phyloP scores from a whole-genome alignment of 2,329 filamentous ascomycete genomes.

The Apiospora hydei region DNA sequence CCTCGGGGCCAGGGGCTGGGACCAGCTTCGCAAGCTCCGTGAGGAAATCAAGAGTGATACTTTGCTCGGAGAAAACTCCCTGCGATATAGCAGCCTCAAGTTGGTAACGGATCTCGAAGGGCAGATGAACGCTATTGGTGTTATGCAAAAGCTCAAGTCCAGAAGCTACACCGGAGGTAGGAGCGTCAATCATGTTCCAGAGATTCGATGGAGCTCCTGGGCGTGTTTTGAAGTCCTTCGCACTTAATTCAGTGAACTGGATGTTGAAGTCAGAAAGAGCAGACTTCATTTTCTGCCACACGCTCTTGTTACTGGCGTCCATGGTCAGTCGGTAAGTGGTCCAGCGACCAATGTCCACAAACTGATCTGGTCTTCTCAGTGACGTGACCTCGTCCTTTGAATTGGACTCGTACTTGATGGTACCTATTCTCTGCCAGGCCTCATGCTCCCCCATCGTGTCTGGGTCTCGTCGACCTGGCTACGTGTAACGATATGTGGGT shows the following conservation, averaged over 20 bases:
- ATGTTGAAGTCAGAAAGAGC: conserved; percentile 79
- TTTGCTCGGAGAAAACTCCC: conserved; percentile 78
- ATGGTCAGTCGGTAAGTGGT: conserved; percentile 61
- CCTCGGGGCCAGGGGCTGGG: conserved; percentile 28
- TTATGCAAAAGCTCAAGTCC: conserved; percentile 42
- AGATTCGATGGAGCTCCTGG: conserved; percentile 44
- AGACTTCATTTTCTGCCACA: conserved; percentile 53
- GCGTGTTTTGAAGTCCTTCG: conserved; percentile 49
- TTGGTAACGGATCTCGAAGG: conserved; percentile 84
- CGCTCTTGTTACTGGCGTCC: conserved; percentile 35
- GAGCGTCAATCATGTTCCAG: conserved; percentile 51
- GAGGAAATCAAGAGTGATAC: conserved; percentile 73
- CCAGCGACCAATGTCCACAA: conserved; percentile 64
- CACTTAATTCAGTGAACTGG: conserved; percentile 48
- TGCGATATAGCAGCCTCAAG: conserved; percentile 92
- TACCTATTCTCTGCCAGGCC: conserved; percentile 57
- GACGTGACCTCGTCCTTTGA: conserved; percentile 47
- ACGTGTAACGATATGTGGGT: conserved; percentile 34
- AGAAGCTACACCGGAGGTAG: conserved; percentile 26
- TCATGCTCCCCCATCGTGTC: conserved; percentile 50
- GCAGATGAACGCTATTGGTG: conserved; percentile 54
- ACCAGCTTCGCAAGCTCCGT: conserved; percentile 61
- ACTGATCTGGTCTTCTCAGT: conserved; percentile 46
- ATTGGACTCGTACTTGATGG: conserved; percentile 49
- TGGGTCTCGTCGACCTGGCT: background rate